phyloP scores from a whole-genome alignment of 148 eudicot species.

The Talinum fruticosum region DNA sequence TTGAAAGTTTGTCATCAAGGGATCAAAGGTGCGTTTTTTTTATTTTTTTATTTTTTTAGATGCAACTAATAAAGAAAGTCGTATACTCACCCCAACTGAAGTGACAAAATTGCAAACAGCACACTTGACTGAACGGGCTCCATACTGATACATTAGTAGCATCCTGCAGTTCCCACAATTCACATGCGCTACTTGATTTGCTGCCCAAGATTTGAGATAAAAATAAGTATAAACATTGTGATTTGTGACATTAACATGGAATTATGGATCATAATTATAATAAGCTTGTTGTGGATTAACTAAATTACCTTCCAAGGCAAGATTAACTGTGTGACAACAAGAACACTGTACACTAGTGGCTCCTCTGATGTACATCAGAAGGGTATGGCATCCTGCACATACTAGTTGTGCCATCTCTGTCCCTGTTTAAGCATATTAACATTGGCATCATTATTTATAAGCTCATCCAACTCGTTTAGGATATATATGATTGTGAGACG shows the following conservation, averaged over 20 bases:
- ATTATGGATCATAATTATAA: not conserved
- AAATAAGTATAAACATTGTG: not conserved
- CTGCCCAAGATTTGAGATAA: conserved; percentile 27
- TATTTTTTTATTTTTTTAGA: too few relatives aligned
- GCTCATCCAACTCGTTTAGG: too few relatives aligned
- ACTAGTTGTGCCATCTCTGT: conserved; percentile 90
- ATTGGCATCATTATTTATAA: too few relatives aligned
- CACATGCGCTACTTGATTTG: conserved; percentile 93
- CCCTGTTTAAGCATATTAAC: conserved; percentile 33
- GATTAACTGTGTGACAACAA: conserved; percentile 82
- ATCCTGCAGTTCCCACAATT: conserved; percentile 82
- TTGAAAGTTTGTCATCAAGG: too few relatives aligned
- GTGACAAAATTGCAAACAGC: conserved; percentile 93
- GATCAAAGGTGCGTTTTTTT: too few relatives aligned
- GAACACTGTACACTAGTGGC: conserved; percentile 92
- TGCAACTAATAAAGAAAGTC: not conserved
- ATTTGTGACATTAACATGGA: not conserved
- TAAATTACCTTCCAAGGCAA: conserved; percentile 66
- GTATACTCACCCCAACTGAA: conserved; percentile 57
- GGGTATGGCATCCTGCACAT: conserved; percentile 92
- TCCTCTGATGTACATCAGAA: conserved; percentile 82
- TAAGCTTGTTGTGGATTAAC: not conserved
- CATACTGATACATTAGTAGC: conserved; percentile 82
- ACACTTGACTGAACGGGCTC: conserved; percentile 79
- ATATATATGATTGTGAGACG: too few relatives aligned